Conservation (phyloP, 768 basidiomycete species). For the Mycena rosella region DNA sequence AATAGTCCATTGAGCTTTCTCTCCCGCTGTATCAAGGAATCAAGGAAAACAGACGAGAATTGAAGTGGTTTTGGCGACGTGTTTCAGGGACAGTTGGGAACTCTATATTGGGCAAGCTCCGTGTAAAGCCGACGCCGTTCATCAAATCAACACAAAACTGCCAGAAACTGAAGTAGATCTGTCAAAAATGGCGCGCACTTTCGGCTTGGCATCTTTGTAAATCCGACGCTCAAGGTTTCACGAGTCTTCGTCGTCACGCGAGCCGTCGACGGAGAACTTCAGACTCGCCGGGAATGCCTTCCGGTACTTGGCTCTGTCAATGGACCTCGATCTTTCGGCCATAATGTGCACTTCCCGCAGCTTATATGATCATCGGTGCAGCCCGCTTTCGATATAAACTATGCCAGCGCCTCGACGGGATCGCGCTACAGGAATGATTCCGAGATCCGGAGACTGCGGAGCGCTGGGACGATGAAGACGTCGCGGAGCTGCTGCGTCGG, state of each 20-base stretch:
- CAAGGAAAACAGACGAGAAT: not conserved
- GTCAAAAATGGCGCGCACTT: constrained; percentile 6
- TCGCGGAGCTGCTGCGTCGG: too few relatives aligned
- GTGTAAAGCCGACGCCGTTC: not conserved
- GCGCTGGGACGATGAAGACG: too few relatives aligned
- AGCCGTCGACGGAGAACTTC: not conserved
- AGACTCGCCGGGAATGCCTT: constrained; percentile 1
- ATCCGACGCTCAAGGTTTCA: constrained; percentile 1
- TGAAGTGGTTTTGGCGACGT: constrained; percentile 8
- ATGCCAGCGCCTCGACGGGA: not conserved
- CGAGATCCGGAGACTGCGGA: too few relatives aligned
- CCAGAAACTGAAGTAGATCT: constrained; percentile 4
- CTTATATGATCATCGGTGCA: not conserved
- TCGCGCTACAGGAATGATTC: not conserved
- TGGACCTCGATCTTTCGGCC: not conserved
- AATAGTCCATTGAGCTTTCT: not conserved
- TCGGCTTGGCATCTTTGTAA: constrained; percentile 10
- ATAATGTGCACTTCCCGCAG: constrained; percentile 1
- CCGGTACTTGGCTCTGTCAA: constrained; percentile 2
- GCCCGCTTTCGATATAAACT: constrained; percentile 1
- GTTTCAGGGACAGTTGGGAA: constrained; percentile 4
- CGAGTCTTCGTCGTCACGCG: constrained; percentile 1
- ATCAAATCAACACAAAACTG: constrained; percentile 3
- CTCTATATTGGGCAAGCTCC: not conserved
- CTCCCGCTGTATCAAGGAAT: constrained; percentile 2